Percentiles rank a stretch among this genome's conserved stretches.
These are phyloP conservation scores for Sarcomyxa edulis DNA, from an alignment of 768 basidiomycete species.

Conservation along the genomic window DNA sequence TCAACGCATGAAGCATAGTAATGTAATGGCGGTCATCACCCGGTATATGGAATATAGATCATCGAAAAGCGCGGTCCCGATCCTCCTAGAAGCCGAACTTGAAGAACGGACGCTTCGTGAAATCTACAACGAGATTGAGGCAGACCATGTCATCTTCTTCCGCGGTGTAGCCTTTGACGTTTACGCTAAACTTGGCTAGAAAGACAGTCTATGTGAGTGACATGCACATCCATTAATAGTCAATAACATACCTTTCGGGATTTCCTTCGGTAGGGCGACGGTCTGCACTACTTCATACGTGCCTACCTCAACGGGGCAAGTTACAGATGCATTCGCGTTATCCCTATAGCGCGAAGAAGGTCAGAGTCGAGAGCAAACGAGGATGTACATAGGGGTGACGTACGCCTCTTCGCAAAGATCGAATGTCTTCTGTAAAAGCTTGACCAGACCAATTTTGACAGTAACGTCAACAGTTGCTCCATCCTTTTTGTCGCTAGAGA, in stretches of 20 bases:
- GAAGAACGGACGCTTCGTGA: constrained; percentile 44
- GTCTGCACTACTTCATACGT: constrained; percentile 73
- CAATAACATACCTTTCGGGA: constrained; percentile 61
- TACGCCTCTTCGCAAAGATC: constrained; percentile 95
- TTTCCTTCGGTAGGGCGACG: constrained; percentile 85
- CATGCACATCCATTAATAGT: too few species aligned
- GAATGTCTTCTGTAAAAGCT: constrained; percentile 77
- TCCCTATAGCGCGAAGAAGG: constrained; percentile 44
- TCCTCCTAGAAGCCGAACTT: constrained; percentile 27
- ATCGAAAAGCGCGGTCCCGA: too few species aligned
- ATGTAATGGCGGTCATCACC: too few species aligned
- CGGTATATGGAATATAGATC: too few species aligned
- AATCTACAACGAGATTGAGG: constrained; percentile 74
- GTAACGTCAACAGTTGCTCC: constrained; percentile 87
- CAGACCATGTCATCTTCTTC: constrained; percentile 78
- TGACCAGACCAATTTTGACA: constrained; percentile 93
- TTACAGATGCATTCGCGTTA: constrained; percentile 67
- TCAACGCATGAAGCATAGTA: too few species aligned
- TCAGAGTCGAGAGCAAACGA: too few species aligned
- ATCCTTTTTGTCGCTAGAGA: constrained; percentile 42
- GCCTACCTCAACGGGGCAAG: constrained; percentile 81
- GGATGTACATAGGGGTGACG: too few species aligned
- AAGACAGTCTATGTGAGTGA: constrained; percentile 1
- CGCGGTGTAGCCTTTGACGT: constrained; percentile 62
- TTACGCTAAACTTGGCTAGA: constrained; percentile 79